Base-by-base conservation (phyloP, 805 yeast genomes). In the Ogataea chonburiensis region DNA sequence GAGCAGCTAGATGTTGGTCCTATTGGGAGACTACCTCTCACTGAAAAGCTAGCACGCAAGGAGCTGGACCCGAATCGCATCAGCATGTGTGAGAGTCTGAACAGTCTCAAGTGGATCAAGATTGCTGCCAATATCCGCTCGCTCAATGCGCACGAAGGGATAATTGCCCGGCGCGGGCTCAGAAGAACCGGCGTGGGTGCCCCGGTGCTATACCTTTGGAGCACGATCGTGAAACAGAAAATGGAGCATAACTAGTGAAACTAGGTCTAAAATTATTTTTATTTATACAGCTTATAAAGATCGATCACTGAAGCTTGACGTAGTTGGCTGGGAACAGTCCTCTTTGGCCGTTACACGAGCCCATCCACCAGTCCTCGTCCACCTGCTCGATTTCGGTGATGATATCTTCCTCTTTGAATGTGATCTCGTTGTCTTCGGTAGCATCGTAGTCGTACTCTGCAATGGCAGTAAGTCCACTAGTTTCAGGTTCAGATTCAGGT, bases 361-460 rank as follows among this genome's bases (percentile, higher is more conserved):
- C 98, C 37, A 83, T 70, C 98, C 98, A 93, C 98, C 98, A 93
- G 58, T 86, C 96, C 29, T 86, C 96, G 52, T 88, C 95, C 12
- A 86, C 83, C 60, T 86, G 84, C 50, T 88, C 95, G 45, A 93
- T 83, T 42, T 87, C 84, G 13, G 77, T 67, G 45, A 93, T 87
- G 42, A 70, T 53, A 49, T 87, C 98, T 35, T 91, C 94, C 56
- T 86, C 96, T 16, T 68, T 73, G 60, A 93, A 93, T 3, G 78
- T 73, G 42, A 93, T 70, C 64, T 93, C 98, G 55, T 89, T 93
- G 46, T 83, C 95, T 63, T 93, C 98, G 17, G 81, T 81, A 20
- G 95, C 96, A 33, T 83, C 95, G 58, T 91, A 89, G 50, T 80
- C 85, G 58, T 72, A 85, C 40, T 76, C 79, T 2, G 91, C 89